Evolutionary conservation across 371 early-diverging fungal genomes (phyloP), one percentile per base, ranked within the genome.

Genomic region (Phascolomyces articulosus): DNA sequence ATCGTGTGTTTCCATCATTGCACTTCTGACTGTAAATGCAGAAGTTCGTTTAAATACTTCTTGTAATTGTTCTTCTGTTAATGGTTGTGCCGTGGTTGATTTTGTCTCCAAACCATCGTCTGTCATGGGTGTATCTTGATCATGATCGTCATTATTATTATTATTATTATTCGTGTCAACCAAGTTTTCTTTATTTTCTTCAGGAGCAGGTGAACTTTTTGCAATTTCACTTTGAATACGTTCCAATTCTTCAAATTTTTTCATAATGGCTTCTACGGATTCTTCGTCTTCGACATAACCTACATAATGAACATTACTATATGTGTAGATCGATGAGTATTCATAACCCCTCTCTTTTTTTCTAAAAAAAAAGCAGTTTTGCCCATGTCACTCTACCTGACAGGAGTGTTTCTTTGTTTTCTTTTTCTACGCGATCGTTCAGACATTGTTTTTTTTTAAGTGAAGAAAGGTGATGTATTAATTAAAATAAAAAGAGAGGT

Each of bases 271-370:
- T 62, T 93, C 96, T 8, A 97, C 91, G 1, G 96, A 95, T 83
- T 97, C 97, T 63, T 88, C 91, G 72, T 97, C 97, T 69, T 96
- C 96, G 2, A 96, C 95, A 65, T 97, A 97, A 27, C 97, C 97
- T 29, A 97, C 96, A 85, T 95, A 97, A 65, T 92, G 90, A 18
- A 91, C 88, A 74, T 90, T 87, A 69, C 95, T 95, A 75, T 10
- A 34, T 34, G n/a, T n/a, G n/a, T n/a, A n/a, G n/a, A n/a, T n/a
- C n/a, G n/a, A n/a, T n/a, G n/a, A n/a, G n/a, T n/a, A n/a, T n/a
- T n/a, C n/a, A n/a, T n/a, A n/a, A n/a, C n/a, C n/a, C n/a, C n/a
- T n/a, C n/a, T n/a, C n/a, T 34, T 34, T 34, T 44, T 13, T 23
- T 23, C 4, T 8, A n/a, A n/a, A n/a, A n/a, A n/a, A n/a, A n/a